Evolutionary conservation across 2,329 filamentous ascomycete species (phyloP), one percentile per base, ranked within the genome.

Genomic region (Pleochaeta shiraiana): DNA sequence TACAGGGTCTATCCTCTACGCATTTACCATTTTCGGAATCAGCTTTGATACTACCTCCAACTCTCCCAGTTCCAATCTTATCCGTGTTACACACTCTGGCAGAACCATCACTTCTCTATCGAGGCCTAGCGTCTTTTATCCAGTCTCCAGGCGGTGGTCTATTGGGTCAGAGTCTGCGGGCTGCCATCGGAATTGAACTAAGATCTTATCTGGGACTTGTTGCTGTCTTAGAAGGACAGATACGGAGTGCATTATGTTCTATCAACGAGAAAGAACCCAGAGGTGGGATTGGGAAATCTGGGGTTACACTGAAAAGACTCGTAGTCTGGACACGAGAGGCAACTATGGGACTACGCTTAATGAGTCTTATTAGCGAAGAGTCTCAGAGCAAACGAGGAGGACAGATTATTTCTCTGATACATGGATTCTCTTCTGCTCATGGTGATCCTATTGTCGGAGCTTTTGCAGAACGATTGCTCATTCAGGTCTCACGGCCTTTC

Each of bases 291-390:
- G 86, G 89, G 5, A 93, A 91, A 70, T 86, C 88, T 0, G 90
- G 91, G 1, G 92, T 98, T 16, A 98, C 93, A 0, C 77, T 98
- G 63, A 97, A 97, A 74, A 81, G 93, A 72, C 97, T 92, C 70
- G 87, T 98, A 2, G 87, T 98, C 28, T 98, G 95, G 95, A 97
- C 91, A 9, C 83, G 92, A 69, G 95, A 98, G 74, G 90, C 93
- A 6, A 98, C 93, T 0, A 95, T 97, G 86, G 93, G 91, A 0
- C 76, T 98, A 69, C 84, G 93, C 19, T 78, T 98, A 64, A 91
- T 98, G 87, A 95, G 89, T 70, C 75, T 95, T 65, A 95, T 98
- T 71, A 90, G 95, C 0, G 91, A 97, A 72, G 88, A 95, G 72
- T 90, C 92, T 0, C 86, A 86, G 69, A 86, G 82, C 66, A 86